A percentile compares a stretch with the other conserved stretches of the same genome.
phyloP scores from a whole-genome alignment of 1,284 basidiomycete species.

The Apiotrichum sp. region DNA sequence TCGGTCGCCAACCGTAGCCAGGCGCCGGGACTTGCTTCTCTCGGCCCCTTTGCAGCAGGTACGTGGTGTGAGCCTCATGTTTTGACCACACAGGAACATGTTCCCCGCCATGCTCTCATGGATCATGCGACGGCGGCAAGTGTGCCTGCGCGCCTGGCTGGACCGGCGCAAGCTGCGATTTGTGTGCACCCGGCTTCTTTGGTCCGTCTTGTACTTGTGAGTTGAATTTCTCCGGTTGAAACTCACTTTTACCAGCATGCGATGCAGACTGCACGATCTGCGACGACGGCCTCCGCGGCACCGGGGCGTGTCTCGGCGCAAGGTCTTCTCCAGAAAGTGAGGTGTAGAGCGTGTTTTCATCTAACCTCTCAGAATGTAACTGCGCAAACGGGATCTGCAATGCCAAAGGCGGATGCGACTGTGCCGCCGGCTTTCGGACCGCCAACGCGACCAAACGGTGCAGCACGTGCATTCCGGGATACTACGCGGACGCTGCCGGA shows the following conservation, averaged over 20 bases:
- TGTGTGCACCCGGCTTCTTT: constrained; percentile 37
- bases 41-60: not conserved
- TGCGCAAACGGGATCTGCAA: constrained; percentile 47
- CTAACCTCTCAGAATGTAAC: constrained; percentile 37
- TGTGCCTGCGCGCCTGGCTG: constrained; percentile 34
- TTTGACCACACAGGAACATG: constrained; percentile 23
- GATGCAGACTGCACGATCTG: constrained; percentile 37
- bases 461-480: constrained; percentile 44
- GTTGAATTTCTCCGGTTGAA: not conserved
- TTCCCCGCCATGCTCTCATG: constrained; percentile 28
- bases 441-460: constrained; percentile 30
- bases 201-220: constrained; percentile 39
- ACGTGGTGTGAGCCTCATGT: constrained; percentile 27
- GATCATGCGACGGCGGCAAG: constrained; percentile 17
- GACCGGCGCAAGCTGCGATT: constrained; percentile 29
- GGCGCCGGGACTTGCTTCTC: constrained; percentile 8
- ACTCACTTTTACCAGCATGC: constrained; percentile 31
- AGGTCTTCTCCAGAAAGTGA: constrained; percentile 16
- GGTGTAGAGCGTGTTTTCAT: constrained; percentile 13
- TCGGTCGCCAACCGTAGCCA: constrained; percentile 23
- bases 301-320: constrained; percentile 44
- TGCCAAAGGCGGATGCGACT: constrained; percentile 35
- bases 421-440: constrained; percentile 45
- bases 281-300: constrained; percentile 45
- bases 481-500: constrained; percentile 30